Evolutionary conservation across 2,329 filamentous ascomycete genomes (phyloP).

Genomic region (Thielaviopsis populi): DNA sequence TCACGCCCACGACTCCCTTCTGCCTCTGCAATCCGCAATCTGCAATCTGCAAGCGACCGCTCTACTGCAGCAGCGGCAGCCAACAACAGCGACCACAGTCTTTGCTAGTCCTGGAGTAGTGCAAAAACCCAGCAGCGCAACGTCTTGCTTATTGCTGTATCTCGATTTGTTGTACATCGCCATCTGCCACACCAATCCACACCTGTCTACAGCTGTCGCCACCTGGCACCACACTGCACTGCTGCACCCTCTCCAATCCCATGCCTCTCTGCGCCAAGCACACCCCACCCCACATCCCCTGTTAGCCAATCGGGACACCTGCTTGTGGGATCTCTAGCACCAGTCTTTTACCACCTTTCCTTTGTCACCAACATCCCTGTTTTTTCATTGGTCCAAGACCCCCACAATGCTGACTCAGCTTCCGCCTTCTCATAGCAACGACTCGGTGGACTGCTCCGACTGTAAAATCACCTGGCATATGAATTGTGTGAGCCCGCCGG

Average conservation of each 20-base stretch:
- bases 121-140: not conserved
- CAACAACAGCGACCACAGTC: not conserved
- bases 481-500: constrained; percentile 84
- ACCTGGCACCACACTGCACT: too few relatives aligned
- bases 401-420: constrained; percentile 13
- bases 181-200: too few relatives aligned
- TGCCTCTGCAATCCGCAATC: not conserved
- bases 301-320: not conserved
- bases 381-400: not conserved
- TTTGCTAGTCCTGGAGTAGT: too few relatives aligned
- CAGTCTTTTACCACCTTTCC: not conserved
- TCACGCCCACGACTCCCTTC: not conserved
- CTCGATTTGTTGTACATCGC: not conserved
- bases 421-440: constrained; percentile 41
- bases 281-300: not conserved
- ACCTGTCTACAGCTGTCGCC: not conserved
- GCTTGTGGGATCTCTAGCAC: not conserved
- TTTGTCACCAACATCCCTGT: not conserved
- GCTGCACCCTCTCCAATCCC: not conserved
- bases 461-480: constrained; percentile 95
- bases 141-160: not conserved
- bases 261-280: not conserved
- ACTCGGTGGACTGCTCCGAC: constrained; percentile 94
- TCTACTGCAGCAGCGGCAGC: not conserved
- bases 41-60: too few relatives aligned